These are phyloP conservation scores for Acer saccharum DNA, from an alignment of 345 rosid genomes.

Conservation along the genomic window DNA sequence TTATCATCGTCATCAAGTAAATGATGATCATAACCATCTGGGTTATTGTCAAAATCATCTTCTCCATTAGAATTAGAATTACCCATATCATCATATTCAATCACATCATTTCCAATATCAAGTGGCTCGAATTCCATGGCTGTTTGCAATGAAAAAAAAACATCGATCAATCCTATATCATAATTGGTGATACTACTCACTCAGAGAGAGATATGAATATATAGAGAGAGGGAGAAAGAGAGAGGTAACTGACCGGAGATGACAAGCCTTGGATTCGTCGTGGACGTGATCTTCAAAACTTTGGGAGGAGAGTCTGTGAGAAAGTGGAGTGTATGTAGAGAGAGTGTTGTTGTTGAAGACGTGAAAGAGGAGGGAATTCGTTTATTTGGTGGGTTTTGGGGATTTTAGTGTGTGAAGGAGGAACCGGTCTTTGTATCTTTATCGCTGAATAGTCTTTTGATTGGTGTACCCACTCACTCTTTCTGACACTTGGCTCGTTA, in stretches of 20 bases:
- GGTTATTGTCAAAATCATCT: constrained; percentile 13
- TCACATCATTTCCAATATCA: constrained; percentile 18
- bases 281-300: neutral
- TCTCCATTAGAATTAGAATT: constrained; percentile 8
- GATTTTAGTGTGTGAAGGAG: constrained; percentile 7
- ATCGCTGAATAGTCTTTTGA: neutral
- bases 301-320: too few relatives aligned
- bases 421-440: neutral
- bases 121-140: constrained; percentile 25
- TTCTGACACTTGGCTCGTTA: neutral
- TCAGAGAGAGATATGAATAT: too few relatives aligned
- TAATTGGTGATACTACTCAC: neutral
- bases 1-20: neutral
- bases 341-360: neutral
- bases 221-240: constrained; percentile 1
- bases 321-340: too few relatives aligned
- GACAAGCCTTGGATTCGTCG: neutral
- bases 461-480: neutral
- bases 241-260: constrained; percentile 24
- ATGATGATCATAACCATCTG: constrained; percentile 8
- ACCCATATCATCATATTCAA: constrained; percentile 19
- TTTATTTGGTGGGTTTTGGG: constrained; percentile 13
- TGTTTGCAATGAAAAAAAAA: constrained; percentile 16
- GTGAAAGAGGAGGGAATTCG: constrained; percentile 16
- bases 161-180: constrained; percentile 6